A percentile compares a stretch with the other conserved stretches of the same genome.
phyloP scores from a whole-genome alignment of 2,329 filamentous ascomycete genomes.

The Ceratocystis lukuohia region DNA sequence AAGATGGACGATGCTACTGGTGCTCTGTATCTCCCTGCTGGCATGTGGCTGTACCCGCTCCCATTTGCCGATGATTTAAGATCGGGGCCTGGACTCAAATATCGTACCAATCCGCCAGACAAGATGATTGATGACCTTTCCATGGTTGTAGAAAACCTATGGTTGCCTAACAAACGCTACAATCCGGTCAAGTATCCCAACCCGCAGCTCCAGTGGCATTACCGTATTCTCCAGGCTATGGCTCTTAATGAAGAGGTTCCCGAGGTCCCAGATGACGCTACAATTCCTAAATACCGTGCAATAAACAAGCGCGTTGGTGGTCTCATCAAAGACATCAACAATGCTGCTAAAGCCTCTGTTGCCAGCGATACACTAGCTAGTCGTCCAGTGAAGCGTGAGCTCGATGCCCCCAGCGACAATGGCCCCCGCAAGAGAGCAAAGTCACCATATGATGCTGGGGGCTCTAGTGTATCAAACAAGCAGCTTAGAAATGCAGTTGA shows the following conservation, averaged over 20 bases:
- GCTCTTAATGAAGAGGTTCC: conserved; percentile 87
- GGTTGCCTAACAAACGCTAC: conserved; percentile 74
- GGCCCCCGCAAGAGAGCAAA: conserved; percentile 36
- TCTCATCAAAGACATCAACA: conserved; percentile 65
- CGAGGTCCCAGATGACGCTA: conserved; percentile 59
- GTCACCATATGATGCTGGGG: conserved; percentile 25
- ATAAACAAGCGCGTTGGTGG: conserved; percentile 80
- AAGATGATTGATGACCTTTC: conserved; percentile 70
- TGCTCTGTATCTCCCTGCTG: conserved; percentile 61
- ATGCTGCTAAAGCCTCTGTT: conserved; percentile 39
- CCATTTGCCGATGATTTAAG: conserved; percentile 85
- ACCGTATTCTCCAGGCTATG: conserved; percentile 79
- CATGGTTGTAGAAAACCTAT: conserved; percentile 66
- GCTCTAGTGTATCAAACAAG: conserved; percentile 30
- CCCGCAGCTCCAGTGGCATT: conserved; percentile 90
- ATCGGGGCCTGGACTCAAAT: conserved; percentile 49
- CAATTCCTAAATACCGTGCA: conserved; percentile 68
- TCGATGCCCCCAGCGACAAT: conserved; percentile 26
- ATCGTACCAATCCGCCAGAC: conserved; percentile 42
- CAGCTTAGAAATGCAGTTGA: conserved; percentile 35
- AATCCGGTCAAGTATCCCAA: conserved; percentile 84
- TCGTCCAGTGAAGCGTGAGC: conserved; percentile 5
- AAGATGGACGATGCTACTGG: conserved; percentile 49
- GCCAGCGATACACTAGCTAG: conserved; percentile 29
- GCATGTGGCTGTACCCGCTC: conserved; percentile 77